These are phyloP conservation scores for Trichomonas tenax DNA, from an alignment of 208 protist genomes.

Conservation along the genomic window DNA sequence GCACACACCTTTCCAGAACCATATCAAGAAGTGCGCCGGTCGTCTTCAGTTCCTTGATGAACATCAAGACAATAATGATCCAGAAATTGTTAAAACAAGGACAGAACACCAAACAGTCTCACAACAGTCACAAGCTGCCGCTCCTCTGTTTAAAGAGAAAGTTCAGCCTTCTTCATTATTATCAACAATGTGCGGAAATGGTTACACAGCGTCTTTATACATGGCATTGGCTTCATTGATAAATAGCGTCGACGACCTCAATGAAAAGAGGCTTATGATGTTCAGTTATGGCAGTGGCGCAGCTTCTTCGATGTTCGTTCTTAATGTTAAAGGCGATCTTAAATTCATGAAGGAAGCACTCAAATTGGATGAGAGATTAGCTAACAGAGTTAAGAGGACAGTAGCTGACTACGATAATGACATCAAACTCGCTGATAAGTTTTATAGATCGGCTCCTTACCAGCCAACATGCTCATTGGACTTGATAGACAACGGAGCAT, in stretches of 20 bases:
- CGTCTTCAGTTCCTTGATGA: neutral
- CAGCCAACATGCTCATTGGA: neutral
- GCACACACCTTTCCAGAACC: slow-evolving; percentile 12
- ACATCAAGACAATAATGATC: neutral
- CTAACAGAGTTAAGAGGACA: neutral
- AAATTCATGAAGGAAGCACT: neutral
- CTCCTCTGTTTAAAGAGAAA: slow-evolving; percentile 44
- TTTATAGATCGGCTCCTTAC: neutral
- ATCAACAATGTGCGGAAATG: slow-evolving; percentile 57
- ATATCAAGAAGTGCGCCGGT: slow-evolving; percentile 8
- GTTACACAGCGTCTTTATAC: slow-evolving; percentile 64
- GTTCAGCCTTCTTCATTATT: slow-evolving; percentile 44
- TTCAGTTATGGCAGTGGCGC: slow-evolving; percentile 68
- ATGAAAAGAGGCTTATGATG: slow-evolving; percentile 50
- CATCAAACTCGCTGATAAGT: neutral
- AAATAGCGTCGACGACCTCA: slow-evolving; percentile 7
- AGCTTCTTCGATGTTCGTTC: slow-evolving; percentile 54
- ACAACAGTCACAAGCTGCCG: neutral
- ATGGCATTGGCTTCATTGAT: slow-evolving; percentile 56
- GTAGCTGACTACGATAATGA: neutral
- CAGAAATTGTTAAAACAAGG: neutral
- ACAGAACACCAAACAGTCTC: neutral
- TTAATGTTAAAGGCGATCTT: slow-evolving; percentile 27
- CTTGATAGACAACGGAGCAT: neutral
- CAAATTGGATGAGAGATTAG: neutral